Evolutionary conservation across 1,139 yeast genomes (phyloP), one percentile per base, ranked within the genome.

Genomic region (Scheffersomyces segobiensis): DNA sequence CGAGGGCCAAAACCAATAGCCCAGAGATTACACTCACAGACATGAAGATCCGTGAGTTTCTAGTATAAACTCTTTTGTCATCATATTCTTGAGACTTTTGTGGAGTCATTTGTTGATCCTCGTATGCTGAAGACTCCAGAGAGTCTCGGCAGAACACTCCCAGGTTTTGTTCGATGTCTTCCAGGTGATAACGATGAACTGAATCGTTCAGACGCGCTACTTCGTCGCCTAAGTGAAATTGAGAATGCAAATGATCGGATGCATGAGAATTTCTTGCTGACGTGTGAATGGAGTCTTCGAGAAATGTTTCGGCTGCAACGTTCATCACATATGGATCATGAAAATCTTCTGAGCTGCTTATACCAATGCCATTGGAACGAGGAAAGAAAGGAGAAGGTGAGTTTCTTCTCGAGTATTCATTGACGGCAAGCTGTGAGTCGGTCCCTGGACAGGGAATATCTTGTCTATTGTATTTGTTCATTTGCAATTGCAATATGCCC

Each of bases 21-120:
- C 80, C 80, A 0, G 79, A 73, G 1, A 71, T 55, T 1, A 75
- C 59, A 3, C 80, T 75, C 1, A 71, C 69, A 3, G 60, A 56
- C 18, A 76, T 63, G 58, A 77, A 76, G 1, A 71, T 50, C 42
- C 61, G 59, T 4, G 72, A 65, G 19, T 65, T 65, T 18, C 58
- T 48, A 50, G 54, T 61, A 52, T 63, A 65, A 2, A 19, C 21
- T 19, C 54, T 57, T 21, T 57, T 53, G 54, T 55, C 60, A 14
- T 50, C 21, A 21, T 24, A 46, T 10, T 50, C 50, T 18, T 48
- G 55, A 49, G 53, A 50, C 12, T 53, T 53, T 52, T 57, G 52
- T 14, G 55, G 55, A 6, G 50, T 53, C 49, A 32, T 22, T 32
- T 32, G 42, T 32, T 32, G 42, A 39, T 58, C 56, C 46, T 54